Evolutionary conservation across 1,284 basidiomycete genomes (phyloP).

Genomic region (Takashimella tepidaria): DNA sequence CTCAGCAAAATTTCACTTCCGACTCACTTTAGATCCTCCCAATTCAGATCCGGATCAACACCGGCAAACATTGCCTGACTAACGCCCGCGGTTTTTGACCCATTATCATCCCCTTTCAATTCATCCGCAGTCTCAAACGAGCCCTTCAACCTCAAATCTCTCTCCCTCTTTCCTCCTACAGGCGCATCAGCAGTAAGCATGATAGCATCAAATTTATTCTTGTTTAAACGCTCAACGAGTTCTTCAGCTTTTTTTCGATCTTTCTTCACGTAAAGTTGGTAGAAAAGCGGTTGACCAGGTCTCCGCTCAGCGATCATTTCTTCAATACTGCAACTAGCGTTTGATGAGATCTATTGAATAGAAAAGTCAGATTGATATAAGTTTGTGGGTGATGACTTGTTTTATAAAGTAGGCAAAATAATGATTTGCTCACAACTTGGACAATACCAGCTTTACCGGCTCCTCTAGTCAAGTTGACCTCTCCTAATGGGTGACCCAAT

Average conservation of each 20-base stretch:
- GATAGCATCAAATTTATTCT: conserved; percentile 62
- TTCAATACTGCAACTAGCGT: conserved; percentile 68
- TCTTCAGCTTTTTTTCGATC: conserved; percentile 64
- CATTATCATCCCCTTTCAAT: conserved; percentile 26
- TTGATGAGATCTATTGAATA: conserved; percentile 73
- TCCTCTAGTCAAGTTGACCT: conserved; percentile 74
- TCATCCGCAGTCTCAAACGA: conserved; percentile 42
- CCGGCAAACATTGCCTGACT: conserved; percentile 41
- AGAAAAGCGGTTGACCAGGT: conserved; percentile 69
- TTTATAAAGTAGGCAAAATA: too few species aligned
- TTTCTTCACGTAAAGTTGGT: conserved; percentile 76
- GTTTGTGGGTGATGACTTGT: too few species aligned
- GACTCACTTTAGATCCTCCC: conserved; percentile 39
- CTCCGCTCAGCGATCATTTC: conserved; percentile 48
- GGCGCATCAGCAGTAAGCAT: conserved; percentile 88
- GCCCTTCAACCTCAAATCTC: conserved; percentile 55
- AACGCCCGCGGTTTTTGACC: conserved; percentile 27
- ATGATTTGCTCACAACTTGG: conserved; percentile 59
- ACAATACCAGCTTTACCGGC: conserved; percentile 67
- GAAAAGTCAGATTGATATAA: not conserved
- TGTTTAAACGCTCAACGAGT: conserved; percentile 66
- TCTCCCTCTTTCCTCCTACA: conserved; percentile 77
- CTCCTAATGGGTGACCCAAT: conserved; percentile 81
- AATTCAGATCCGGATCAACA: conserved; percentile 40
- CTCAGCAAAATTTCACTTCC: not conserved